These are phyloP conservation scores for Cucurbita argyrosperma DNA, from an alignment of 306 rosid genomes.

Conservation along the genomic window DNA sequence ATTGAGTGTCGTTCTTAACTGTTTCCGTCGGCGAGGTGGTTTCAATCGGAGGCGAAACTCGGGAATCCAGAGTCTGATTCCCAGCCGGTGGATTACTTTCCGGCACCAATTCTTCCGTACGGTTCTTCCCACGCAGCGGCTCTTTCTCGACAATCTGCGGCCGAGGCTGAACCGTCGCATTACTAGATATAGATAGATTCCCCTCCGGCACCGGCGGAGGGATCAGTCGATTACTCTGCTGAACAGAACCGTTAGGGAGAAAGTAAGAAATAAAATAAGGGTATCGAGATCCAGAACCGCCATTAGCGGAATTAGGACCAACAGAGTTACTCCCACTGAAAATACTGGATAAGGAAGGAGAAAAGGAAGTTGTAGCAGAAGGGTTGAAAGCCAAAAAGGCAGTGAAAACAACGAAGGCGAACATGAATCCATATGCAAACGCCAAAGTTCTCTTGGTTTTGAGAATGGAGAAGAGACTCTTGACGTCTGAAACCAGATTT, in stretches of 20 bases:
- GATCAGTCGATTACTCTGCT: not conserved
- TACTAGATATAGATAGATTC: conserved; percentile 43
- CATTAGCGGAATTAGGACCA: not conserved
- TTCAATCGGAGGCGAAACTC: not conserved
- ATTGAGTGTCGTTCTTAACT: conserved; percentile 8
- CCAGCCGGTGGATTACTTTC: not conserved
- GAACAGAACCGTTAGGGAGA: conserved; percentile 33
- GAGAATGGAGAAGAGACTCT: conserved; percentile 36
- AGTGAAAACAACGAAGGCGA: conserved; percentile 56
- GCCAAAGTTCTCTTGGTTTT: conserved; percentile 45
- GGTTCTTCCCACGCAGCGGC: conserved; percentile 7
- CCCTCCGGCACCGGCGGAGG: conserved; percentile 1
- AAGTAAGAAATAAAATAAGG: conserved; percentile 29
- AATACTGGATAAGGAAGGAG: conserved; percentile 52
- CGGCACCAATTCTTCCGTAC: conserved; percentile 15
- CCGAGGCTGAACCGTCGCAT: conserved; percentile 14
- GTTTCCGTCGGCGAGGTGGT: not conserved
- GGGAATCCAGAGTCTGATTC: not conserved
- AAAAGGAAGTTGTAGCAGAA: conserved; percentile 37
- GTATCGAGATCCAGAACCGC: conserved; percentile 29
- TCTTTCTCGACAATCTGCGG: conserved; percentile 8
- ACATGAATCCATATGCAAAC: conserved; percentile 47
- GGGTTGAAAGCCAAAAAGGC: conserved; percentile 44
- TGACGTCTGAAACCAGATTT: conserved; percentile 36
- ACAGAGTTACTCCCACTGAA: conserved; percentile 9